A percentile compares a stretch with the other conserved stretches of the same genome.
Evolutionary conservation across 352 stramenopile species (phyloP).

Genomic region (Globisporangium heterothallicum): DNA sequence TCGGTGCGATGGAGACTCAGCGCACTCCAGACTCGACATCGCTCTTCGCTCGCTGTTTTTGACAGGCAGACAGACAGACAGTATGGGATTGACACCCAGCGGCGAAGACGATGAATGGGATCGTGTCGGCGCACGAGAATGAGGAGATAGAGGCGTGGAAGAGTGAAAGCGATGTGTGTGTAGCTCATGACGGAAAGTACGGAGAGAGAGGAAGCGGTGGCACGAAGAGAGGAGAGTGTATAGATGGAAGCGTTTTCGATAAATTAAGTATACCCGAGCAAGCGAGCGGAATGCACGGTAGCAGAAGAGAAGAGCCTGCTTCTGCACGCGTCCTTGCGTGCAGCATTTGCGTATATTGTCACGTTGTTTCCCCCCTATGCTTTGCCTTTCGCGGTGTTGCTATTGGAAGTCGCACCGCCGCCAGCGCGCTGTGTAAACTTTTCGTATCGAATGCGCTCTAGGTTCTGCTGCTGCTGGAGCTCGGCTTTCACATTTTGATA

Average conservation of each 20-base stretch:
- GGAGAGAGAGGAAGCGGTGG: too few species aligned
- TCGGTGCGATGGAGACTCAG: not conserved
- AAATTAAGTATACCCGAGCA: too few species aligned
- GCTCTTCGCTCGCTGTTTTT: too few species aligned
- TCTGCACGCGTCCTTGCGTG: conserved; percentile 8
- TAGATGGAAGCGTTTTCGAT: too few species aligned
- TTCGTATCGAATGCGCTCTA: conserved; percentile 88
- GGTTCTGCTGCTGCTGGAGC: conserved; percentile 91
- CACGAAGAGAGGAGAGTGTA: too few species aligned
- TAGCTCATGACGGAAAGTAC: too few species aligned
- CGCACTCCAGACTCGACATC: not conserved
- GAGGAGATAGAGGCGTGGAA: conserved; percentile 2
- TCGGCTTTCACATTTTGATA: conserved; percentile 96
- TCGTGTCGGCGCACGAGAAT: conserved; percentile 5
- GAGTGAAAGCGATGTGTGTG: too few species aligned
- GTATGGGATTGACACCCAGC: not conserved
- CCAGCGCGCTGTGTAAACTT: conserved; percentile 58
- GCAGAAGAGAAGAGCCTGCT: too few species aligned
- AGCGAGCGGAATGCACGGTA: too few species aligned
- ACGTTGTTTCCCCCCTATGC: not conserved
- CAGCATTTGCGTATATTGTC: conserved; percentile 4
- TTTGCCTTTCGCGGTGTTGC: conserved; percentile 11
- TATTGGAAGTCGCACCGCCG: conserved; percentile 3
- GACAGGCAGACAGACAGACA: too few species aligned
- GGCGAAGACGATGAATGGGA: not conserved